These are phyloP conservation scores for Aspergillus candidus DNA, from an alignment of 2,329 filamentous ascomycete genomes.

Conservation along the genomic window DNA sequence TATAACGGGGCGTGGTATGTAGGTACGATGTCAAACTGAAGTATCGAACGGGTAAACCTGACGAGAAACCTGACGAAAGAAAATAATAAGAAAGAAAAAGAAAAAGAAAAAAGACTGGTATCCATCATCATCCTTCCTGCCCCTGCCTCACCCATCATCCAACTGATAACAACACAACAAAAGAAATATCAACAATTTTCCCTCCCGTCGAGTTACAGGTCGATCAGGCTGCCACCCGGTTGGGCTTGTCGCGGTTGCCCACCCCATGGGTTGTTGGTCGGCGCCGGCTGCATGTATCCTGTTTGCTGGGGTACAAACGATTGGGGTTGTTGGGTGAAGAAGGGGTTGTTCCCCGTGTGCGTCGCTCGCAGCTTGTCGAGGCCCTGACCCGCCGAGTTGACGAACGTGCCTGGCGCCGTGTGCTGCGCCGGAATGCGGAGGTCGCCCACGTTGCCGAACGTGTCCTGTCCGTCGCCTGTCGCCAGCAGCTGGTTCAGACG, in stretches of 20 bases:
- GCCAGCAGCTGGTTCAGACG: slow-evolving; percentile 82
- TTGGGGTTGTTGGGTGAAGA: slow-evolving; percentile 60
- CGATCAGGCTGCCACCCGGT: slow-evolving; percentile 55
- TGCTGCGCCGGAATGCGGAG: slow-evolving; percentile 93
- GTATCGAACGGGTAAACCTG: too few species aligned
- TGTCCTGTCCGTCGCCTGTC: slow-evolving; percentile 88
- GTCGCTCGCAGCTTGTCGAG: slow-evolving; percentile 61
- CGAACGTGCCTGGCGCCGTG: slow-evolving; percentile 89
- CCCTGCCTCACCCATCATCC: too few species aligned
- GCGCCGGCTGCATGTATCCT: slow-evolving; percentile 31
- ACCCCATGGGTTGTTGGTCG: slow-evolving; percentile 52
- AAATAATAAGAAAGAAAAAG: too few species aligned
- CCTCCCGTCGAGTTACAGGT: slow-evolving; percentile 39
- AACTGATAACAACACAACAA: too few species aligned
- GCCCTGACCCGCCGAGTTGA: slow-evolving; percentile 89
- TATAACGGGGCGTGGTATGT: too few species aligned
- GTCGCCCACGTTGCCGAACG: slow-evolving; percentile 95
- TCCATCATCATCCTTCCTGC: too few species aligned
- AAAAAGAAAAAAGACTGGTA: too few species aligned
- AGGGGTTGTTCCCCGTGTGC: slow-evolving; percentile 79
- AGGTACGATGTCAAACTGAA: too few species aligned
- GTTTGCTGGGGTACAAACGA: slow-evolving; percentile 47
- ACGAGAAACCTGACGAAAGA: too few species aligned
- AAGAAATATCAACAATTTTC: not conserved
- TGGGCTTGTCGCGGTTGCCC: slow-evolving; percentile 39